Base-by-base conservation (phyloP, 768 basidiomycete genomes). In the Chlorophyllum brunneum region DNA sequence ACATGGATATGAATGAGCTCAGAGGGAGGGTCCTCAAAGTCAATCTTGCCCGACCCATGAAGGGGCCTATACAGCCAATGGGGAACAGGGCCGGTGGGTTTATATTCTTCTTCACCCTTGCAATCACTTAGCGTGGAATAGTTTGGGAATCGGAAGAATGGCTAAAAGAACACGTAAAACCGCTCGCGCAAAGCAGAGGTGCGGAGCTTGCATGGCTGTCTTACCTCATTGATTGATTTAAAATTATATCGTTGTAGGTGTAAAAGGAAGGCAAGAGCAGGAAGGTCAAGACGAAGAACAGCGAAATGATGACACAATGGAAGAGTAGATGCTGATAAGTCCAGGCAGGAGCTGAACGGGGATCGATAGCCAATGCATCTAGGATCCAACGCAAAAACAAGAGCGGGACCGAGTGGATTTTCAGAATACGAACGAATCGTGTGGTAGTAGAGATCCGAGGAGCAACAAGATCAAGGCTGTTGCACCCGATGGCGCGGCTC, bases 121-220 rank as follows among this genome's bases (percentile, higher is more conserved):
- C 10, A 39, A 30, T 34, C 18, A 15, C 46, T 44, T 53, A 42
- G 48, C 48, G 15, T 37, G 45, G n/a, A 51, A 7, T 61, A 95
- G 94, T 98, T 58, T 98, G 95, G 95, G 91, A 94, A 63, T 87
- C 89, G 0, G 95, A 98, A 67, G 93, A 97, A 56, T 98, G 94
- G 94, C 70, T 95, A 26, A 73, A 83, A 65, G 76, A 86, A 61
- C 75, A 95, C 65, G 85, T 87, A 2, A 90, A 92, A 61, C 88
- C 90, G 9, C 70, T 88, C 43, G 78, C 81, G 10, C 77, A 85
- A 59, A 84, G 84, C 59, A 88, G 87, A 70, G 89, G 89, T 85
- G 55, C 52, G 73, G 64, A 22, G 29, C 41, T 24, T 47, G 33
- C 24, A 44, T 54, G 30, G 27, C 11, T 43, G 29, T 56, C 47